Conservation (phyloP, 176 grass and related monocot species). For the Puya raimondii region DNA sequence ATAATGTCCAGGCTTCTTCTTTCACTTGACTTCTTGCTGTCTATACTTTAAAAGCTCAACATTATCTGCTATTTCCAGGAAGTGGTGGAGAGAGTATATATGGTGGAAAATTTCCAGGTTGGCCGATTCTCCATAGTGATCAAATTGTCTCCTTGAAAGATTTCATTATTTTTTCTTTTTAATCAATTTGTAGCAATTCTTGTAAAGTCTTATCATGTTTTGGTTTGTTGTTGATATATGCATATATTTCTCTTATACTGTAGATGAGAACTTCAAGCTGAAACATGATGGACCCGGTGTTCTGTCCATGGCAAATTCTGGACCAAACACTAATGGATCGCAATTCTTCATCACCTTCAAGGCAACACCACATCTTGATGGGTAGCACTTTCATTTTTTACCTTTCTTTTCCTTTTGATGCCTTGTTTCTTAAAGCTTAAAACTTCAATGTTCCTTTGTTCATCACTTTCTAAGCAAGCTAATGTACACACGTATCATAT, state of each 20-base stretch:
- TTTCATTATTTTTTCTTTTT: not conserved
- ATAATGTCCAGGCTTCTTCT: slow-evolving; percentile 69
- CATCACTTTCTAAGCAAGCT: not conserved
- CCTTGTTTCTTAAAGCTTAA: not conserved
- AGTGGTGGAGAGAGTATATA: slow-evolving; percentile 76
- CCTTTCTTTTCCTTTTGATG: not conserved
- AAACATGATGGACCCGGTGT: slow-evolving; percentile 56
- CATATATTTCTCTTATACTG: slow-evolving; percentile 16
- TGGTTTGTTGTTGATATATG: slow-evolving; percentile 10
- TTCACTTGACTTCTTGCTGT: slow-evolving; percentile 73
- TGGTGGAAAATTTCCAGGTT: slow-evolving; percentile 76
- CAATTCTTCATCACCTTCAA: slow-evolving; percentile 70
- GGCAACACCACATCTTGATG: slow-evolving; percentile 45
- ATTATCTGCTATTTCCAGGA: slow-evolving; percentile 78
- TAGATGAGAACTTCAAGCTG: slow-evolving; percentile 71
- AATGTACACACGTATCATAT: too few species aligned
- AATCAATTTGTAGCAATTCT: not conserved
- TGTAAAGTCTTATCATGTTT: slow-evolving; percentile 5
- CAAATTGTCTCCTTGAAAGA: not conserved
- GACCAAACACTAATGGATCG: slow-evolving; percentile 43
- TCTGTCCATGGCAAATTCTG: slow-evolving; percentile 74
- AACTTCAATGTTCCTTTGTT: not conserved
- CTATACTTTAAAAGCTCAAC: slow-evolving; percentile 54
- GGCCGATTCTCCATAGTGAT: slow-evolving; percentile 13
- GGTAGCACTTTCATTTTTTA: slow-evolving; percentile 37